Percentiles rank a stretch among this genome's conserved stretches.
Conservation (phyloP, 73 alveolate species). For the Stentor coeruleus region DNA sequence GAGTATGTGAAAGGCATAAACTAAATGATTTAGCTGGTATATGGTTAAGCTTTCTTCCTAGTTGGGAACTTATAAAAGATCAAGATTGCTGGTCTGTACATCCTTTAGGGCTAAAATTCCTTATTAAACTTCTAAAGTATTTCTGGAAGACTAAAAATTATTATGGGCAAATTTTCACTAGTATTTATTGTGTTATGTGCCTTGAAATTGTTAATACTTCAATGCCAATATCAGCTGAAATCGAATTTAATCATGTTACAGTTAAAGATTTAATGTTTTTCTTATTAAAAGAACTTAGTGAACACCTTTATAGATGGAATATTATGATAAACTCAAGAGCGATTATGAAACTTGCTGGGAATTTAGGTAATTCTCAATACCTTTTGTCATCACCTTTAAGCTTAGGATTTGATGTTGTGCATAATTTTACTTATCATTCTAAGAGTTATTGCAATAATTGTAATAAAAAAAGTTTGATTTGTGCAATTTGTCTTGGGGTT, state of each 20-base stretch:
- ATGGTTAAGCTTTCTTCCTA: conserved; percentile 10
- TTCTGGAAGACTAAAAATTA: neutral
- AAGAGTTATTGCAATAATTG: neutral
- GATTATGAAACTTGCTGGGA: neutral
- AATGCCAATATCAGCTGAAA: neutral
- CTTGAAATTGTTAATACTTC: neutral
- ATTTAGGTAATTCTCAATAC: neutral
- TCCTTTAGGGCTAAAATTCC: neutral
- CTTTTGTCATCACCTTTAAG: neutral
- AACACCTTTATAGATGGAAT: neutral
- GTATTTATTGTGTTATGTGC: neutral
- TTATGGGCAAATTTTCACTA: neutral
- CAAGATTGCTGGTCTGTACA: neutral
- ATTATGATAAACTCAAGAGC: neutral
- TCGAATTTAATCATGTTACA: neutral
- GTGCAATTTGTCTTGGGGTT: neutral
- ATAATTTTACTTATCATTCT: neutral
- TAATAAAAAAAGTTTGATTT: neutral
- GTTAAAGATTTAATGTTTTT: neutral
- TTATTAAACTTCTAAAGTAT: neutral
- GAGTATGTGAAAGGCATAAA: neutral
- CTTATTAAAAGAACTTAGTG: conserved; percentile 1
- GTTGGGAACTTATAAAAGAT: neutral
- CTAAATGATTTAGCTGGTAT: neutral
- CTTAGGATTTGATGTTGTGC: neutral